Evolutionary conservation across 169 alveolate species (phyloP).

Genomic region (Eimeria brunetti): DNA sequence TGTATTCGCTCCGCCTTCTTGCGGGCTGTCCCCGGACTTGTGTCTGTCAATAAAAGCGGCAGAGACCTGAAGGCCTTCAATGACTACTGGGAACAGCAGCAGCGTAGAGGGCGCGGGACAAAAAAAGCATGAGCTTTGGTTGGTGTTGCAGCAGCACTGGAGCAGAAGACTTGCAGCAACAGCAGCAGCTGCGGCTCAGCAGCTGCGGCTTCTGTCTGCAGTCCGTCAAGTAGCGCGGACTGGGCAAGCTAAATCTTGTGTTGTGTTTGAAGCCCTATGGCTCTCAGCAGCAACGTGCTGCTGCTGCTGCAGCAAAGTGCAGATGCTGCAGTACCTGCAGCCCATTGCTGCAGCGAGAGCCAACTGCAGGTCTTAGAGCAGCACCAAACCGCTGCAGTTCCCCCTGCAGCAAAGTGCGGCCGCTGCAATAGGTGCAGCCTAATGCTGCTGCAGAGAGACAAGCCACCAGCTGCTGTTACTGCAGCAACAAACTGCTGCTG

Average conservation of each 20-base stretch:
- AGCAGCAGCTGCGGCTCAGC: background rate
- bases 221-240: background rate
- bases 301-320: background rate
- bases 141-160: slow-evolving; percentile 25
- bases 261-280: background rate
- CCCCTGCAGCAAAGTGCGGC: no score
- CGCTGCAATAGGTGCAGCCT: no score
- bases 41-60: slow-evolving; percentile 34
- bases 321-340: background rate
- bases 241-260: no score
- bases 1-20: slow-evolving; percentile 42
- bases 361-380: background rate
- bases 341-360: background rate
- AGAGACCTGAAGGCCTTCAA: slow-evolving; percentile 50
- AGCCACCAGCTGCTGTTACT: background rate
- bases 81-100: slow-evolving; percentile 50
- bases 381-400: background rate
- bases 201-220: background rate
- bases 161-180: no score
- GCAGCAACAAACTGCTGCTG: background rate
- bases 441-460: background rate
- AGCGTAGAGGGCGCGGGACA: slow-evolving; percentile 6
- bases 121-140: background rate
- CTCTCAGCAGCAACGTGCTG: background rate
- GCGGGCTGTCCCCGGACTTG: slow-evolving; percentile 65